Conservation (phyloP, 2,329 filamentous ascomycete species). For the Stenocarpella maydis region DNA sequence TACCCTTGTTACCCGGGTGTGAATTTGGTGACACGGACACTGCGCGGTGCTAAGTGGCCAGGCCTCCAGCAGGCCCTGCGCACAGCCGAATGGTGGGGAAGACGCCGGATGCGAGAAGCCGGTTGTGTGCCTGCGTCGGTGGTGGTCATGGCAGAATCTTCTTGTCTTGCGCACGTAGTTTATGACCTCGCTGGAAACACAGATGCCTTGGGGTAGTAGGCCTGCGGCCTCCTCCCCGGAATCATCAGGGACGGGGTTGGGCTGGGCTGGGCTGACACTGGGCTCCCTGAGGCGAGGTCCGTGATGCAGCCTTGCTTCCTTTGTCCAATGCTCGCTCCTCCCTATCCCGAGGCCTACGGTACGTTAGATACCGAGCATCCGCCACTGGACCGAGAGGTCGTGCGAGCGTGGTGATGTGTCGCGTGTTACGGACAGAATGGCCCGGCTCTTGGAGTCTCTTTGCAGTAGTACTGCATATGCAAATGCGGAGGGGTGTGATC, state of each 20-base stretch:
- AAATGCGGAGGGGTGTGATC: not conserved
- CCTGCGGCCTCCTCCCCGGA: not conserved
- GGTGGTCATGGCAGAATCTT: not conserved
- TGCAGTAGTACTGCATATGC: not conserved
- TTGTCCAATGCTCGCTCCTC: not conserved
- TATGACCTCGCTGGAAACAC: not conserved
- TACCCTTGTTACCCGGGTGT: not conserved
- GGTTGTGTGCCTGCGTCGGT: not conserved
- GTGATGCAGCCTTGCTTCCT: not conserved
- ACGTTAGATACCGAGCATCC: conserved; percentile 10
- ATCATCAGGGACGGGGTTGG: conserved; percentile 1
- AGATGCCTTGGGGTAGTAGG: not conserved
- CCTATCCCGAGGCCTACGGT: not conserved
- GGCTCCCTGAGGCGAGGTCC: not conserved
- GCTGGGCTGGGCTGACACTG: not conserved
- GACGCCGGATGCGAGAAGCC: conserved; percentile 1
- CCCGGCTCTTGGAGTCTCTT: not conserved
- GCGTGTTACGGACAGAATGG: conserved; percentile 5
- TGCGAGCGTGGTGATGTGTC: conserved; percentile 14
- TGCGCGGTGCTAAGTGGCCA: not conserved
- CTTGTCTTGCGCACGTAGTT: not conserved
- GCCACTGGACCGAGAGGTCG: conserved; percentile 16
- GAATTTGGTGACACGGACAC: conserved; percentile 3
- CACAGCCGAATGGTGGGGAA: not conserved
- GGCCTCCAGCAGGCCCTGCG: not conserved